A percentile compares a stretch with the other conserved stretches of the same genome.
phyloP scores from a whole-genome alignment of 2,329 filamentous ascomycete species.

The Xylaria sp. region DNA sequence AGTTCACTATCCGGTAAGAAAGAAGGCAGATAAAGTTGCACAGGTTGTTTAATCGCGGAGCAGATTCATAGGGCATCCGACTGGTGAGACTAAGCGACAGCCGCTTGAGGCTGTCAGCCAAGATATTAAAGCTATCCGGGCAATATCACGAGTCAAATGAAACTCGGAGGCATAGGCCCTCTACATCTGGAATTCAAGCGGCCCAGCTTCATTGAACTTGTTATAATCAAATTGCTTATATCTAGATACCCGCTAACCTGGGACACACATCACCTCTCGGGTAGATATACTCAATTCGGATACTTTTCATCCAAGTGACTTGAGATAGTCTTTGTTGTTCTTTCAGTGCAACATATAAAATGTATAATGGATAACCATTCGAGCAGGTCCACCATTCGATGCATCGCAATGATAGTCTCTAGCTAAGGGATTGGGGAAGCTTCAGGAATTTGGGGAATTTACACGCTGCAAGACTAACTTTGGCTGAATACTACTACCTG shows the following conservation, averaged over 20 bases:
- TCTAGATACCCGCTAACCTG: slow-evolving; percentile 17
- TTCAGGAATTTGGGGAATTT: slow-evolving; percentile 12
- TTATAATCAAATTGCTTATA: slow-evolving; percentile 29
- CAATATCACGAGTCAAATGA: slow-evolving; percentile 38
- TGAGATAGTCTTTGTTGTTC: background rate
- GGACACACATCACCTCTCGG: slow-evolving; percentile 12
- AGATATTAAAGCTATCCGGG: slow-evolving; percentile 35
- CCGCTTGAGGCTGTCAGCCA: slow-evolving; percentile 41
- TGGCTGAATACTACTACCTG: slow-evolving; percentile 29
- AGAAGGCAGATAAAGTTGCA: slow-evolving; percentile 35
- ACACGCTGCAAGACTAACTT: slow-evolving; percentile 16
- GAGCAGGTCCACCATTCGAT: background rate
- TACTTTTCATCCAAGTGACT: background rate
- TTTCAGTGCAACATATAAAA: background rate
- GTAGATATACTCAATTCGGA: slow-evolving; percentile 1
- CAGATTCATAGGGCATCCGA: slow-evolving; percentile 41
- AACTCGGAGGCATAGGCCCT: slow-evolving; percentile 39
- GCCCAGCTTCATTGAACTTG: slow-evolving; percentile 39
- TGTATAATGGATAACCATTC: background rate
- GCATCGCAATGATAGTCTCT: background rate
- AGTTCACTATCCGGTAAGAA: slow-evolving; percentile 41
- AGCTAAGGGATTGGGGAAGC: slow-evolving; percentile 11
- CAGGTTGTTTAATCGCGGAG: slow-evolving; percentile 43
- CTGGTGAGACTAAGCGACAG: slow-evolving; percentile 46
- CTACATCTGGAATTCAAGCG: slow-evolving; percentile 28